A percentile compares a stretch with the other conserved stretches of the same genome.
These are phyloP conservation scores for Borovskyia barvae DNA, from an alignment of 208 protist genomes.

Conservation along the genomic window DNA sequence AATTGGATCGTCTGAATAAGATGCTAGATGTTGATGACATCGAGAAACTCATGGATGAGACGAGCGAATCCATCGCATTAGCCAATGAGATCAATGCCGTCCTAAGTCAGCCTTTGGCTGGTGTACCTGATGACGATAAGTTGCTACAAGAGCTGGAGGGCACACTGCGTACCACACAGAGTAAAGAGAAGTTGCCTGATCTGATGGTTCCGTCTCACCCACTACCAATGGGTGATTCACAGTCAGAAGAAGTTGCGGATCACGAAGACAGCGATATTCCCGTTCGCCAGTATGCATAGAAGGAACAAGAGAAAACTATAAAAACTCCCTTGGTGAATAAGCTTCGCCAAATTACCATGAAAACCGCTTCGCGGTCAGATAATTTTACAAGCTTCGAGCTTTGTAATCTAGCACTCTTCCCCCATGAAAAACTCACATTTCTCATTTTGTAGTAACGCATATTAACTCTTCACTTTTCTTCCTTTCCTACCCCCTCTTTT, in stretches of 20 bases:
- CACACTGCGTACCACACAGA: slow-evolving; percentile 3
- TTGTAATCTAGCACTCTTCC: too few species aligned
- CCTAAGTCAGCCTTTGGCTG: slow-evolving; percentile 45
- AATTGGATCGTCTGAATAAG: slow-evolving; percentile 74
- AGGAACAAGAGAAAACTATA: too few species aligned
- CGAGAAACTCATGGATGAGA: slow-evolving; percentile 72
- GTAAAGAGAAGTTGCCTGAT: slow-evolving; percentile 14
- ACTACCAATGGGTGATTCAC: neutral
- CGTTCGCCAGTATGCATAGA: slow-evolving; percentile 20
- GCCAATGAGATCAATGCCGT: slow-evolving; percentile 66
- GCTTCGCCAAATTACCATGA: too few species aligned
- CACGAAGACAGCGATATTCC: neutral
- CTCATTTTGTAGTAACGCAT: neutral
- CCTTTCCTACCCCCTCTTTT: neutral
- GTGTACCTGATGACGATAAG: slow-evolving; percentile 56
- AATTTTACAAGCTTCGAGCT: too few species aligned
- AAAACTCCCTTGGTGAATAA: too few species aligned
- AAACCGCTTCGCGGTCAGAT: too few species aligned
- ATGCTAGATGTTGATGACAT: slow-evolving; percentile 87
- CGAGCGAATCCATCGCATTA: slow-evolving; percentile 69
- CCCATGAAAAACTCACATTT: neutral
- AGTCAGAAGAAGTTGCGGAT: slow-evolving; percentile 2
- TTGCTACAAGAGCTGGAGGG: slow-evolving; percentile 52
- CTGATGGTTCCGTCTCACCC: slow-evolving; percentile 30
- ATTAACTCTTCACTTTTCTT: slow-evolving; percentile 5